phyloP scores from a whole-genome alignment of 2,329 filamentous ascomycete species.

The Tolypocladium guangdongense region DNA sequence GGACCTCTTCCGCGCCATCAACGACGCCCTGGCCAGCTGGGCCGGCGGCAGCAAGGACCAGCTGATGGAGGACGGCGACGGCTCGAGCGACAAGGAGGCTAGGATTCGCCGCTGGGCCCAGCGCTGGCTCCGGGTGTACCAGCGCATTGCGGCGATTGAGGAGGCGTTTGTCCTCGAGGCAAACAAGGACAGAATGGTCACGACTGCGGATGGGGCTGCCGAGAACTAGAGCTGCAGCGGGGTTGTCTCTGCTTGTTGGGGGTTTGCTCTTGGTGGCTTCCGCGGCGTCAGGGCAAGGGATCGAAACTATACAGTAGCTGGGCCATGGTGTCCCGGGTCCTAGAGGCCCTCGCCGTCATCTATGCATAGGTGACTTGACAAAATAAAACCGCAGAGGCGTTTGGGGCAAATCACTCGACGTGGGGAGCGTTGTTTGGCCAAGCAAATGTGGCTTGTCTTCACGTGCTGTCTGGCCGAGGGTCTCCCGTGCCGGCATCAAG shows the following conservation, averaged over 20 bases:
- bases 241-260: not conserved
- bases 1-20: conserved; percentile 69
- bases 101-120: conserved; percentile 71
- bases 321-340: not conserved
- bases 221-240: not conserved
- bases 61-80: conserved; percentile 59
- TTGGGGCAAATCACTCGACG: no score
- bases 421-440: not conserved
- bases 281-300: not conserved
- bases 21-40: conserved; percentile 65
- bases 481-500: not conserved
- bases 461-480: not conserved
- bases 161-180: conserved; percentile 49
- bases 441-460: not conserved
- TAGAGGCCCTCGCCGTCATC: not conserved
- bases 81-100: conserved; percentile 44
- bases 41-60: conserved; percentile 64
- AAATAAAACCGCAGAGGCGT: no score
- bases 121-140: conserved; percentile 79
- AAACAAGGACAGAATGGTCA: conserved; percentile 9
- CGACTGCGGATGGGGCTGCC: not conserved
- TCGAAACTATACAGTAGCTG: not conserved
- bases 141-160: conserved; percentile 73
- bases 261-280: not conserved
- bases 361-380: not conserved